These are phyloP conservation scores for Theileria parva DNA, from an alignment of 169 alveolate species.

Conservation along the genomic window DNA sequence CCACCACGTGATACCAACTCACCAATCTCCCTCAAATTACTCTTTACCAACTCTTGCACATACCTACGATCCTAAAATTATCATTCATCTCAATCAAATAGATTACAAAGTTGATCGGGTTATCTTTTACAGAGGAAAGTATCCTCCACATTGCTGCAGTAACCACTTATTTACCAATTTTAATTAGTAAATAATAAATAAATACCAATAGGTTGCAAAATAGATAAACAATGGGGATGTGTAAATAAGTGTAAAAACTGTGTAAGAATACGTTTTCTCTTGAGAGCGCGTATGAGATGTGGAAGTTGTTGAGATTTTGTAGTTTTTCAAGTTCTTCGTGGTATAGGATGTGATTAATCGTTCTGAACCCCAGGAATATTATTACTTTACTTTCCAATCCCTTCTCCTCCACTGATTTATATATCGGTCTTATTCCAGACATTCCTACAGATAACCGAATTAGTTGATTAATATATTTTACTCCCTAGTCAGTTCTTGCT, in stretches of 20 bases:
- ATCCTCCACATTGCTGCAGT: no score
- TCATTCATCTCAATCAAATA: neutral
- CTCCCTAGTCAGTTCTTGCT: neutral
- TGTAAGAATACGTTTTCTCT: constrained; percentile 19
- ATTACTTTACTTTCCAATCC: neutral
- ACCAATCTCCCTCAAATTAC: constrained; percentile 1
- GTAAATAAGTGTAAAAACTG: no score
- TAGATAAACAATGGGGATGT: no score
- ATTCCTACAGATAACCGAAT: constrained; percentile 10
- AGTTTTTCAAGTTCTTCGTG: constrained; percentile 46
- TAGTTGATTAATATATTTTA: no score
- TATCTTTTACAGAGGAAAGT: no score
- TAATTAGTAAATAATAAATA: no score
- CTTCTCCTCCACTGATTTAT: neutral
- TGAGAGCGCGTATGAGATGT: constrained; percentile 55
- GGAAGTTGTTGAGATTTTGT: constrained; percentile 7
- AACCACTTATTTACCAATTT: no score
- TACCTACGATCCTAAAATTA: constrained; percentile 25
- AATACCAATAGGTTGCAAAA: no score
- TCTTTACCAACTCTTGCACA: constrained; percentile 46
- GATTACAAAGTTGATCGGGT: no score
- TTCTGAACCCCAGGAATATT: constrained; percentile 50
- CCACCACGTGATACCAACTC: constrained; percentile 17
- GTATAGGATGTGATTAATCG: constrained; percentile 28
- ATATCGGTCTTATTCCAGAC: neutral